Conservation (phyloP, 2,329 filamentous ascomycete genomes). For the Pseudogymnoascus sp. region DNA sequence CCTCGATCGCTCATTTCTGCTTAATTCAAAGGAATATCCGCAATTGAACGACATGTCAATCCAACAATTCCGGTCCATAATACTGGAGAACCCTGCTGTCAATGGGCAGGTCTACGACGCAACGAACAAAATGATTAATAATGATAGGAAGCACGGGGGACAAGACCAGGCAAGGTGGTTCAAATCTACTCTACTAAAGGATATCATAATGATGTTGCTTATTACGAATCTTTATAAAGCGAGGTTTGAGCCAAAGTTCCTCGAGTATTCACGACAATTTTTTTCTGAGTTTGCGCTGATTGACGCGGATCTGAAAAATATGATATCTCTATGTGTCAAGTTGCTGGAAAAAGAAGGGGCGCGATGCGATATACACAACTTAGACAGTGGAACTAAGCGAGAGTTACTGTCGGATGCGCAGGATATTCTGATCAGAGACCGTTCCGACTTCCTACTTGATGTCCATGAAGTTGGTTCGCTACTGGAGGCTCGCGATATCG, state of each 20-base stretch:
- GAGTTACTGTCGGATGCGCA: conserved; percentile 68
- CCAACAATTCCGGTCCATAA: conserved; percentile 59
- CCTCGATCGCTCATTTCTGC: conserved; percentile 79
- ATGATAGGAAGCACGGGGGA: conserved; percentile 47
- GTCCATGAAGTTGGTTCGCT: conserved; percentile 61
- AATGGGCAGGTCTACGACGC: conserved; percentile 27
- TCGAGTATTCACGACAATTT: conserved; percentile 59
- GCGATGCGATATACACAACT: conserved; percentile 70
- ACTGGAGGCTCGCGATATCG: conserved; percentile 59
- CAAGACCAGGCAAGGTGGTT: conserved; percentile 42
- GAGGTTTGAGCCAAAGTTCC: conserved; percentile 69
- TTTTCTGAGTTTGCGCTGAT: conserved; percentile 64
- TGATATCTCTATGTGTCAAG: conserved; percentile 60
- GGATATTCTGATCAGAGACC: conserved; percentile 58
- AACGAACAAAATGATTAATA: conserved; percentile 53
- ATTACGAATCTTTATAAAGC: conserved; percentile 73
- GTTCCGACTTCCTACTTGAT: conserved; percentile 58
- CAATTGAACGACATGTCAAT: conserved; percentile 78
- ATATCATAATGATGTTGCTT: conserved; percentile 74
- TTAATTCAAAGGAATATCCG: conserved; percentile 59
- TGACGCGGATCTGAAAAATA: conserved; percentile 57
- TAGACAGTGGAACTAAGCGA: conserved; percentile 76
- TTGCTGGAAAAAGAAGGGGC: conserved; percentile 65
- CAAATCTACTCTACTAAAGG: conserved; percentile 58
- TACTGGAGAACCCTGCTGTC: conserved; percentile 29